These are phyloP conservation scores for Trichophyton mentagrophytes DNA, from an alignment of 2,329 filamentous ascomycete genomes.

Conservation along the genomic window DNA sequence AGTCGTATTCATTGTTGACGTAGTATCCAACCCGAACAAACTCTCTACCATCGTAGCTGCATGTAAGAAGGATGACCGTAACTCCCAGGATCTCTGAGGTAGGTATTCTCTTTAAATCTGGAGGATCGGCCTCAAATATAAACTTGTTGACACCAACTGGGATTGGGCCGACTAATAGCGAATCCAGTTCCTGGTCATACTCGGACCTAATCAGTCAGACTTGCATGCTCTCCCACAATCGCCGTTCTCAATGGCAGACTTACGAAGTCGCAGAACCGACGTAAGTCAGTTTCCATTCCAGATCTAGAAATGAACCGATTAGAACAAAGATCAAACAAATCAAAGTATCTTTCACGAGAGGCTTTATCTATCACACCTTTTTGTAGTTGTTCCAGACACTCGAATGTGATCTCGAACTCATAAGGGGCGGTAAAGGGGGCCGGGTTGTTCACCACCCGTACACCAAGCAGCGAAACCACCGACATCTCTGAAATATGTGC, in stretches of 20 bases:
- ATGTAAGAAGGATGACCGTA: conserved; percentile 90
- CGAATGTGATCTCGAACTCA: conserved; percentile 96
- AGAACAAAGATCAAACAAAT: neutral
- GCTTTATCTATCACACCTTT: conserved; percentile 50
- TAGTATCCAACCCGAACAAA: conserved; percentile 99
- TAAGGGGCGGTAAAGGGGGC: conserved; percentile 87
- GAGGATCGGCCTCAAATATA: conserved; percentile 87
- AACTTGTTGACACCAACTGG: conserved; percentile 98
- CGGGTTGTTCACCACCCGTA: conserved; percentile 94
- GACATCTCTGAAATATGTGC: conserved; percentile 50
- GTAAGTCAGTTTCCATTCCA: conserved; percentile 99
- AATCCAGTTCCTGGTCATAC: conserved; percentile 96
- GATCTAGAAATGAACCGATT: conserved; percentile 45
- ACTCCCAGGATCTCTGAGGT: conserved; percentile 92
- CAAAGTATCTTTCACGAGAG: neutral
- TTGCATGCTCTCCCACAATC: neutral
- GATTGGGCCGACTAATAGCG: conserved; percentile 90
- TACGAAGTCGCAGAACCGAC: conserved; percentile 96
- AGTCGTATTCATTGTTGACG: conserved; percentile 98
- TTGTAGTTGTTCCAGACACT: conserved; percentile 86
- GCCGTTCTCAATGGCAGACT: conserved; percentile 27
- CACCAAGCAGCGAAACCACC: conserved; percentile 87
- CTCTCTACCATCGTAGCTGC: conserved; percentile 89
- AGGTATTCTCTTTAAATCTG: conserved; percentile 80
- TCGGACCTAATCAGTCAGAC: conserved; percentile 53